Percentiles rank a stretch among this genome's conserved stretches.
These are phyloP conservation scores for Dryadomyces quercivorus DNA, from an alignment of 2,329 filamentous ascomycete genomes.

Conservation along the genomic window DNA sequence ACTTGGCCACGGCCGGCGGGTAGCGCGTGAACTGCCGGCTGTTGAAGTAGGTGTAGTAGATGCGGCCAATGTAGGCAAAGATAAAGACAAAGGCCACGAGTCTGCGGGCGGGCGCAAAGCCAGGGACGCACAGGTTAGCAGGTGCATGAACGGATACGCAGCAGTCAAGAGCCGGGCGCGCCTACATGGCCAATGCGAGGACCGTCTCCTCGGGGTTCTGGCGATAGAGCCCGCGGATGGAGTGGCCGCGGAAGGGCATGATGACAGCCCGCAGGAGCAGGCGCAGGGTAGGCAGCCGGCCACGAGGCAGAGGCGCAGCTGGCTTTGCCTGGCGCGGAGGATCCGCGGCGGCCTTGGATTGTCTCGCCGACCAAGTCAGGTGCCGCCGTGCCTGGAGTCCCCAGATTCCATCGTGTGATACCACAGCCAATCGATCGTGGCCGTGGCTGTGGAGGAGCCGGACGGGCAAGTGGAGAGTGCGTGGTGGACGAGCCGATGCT, in stretches of 20 bases:
- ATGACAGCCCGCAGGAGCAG: slow-evolving; percentile 22
- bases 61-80: slow-evolving; percentile 25
- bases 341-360: neutral
- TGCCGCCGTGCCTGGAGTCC: neutral
- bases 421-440: neutral
- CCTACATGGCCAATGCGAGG: slow-evolving; percentile 29
- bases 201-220: slow-evolving; percentile 32
- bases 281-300: slow-evolving; percentile 12
- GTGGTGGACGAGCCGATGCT: neutral
- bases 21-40: slow-evolving; percentile 41
- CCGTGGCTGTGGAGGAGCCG: slow-evolving; percentile 1
- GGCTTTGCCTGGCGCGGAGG: neutral
- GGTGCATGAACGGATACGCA: neutral
- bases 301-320: neutral
- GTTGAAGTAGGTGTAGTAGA: slow-evolving; percentile 45
- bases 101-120: slow-evolving; percentile 18
- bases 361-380: neutral
- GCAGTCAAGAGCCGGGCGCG: too few relatives aligned
- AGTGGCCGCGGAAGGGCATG: slow-evolving; percentile 25
- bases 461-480: neutral
- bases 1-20: slow-evolving; percentile 61
- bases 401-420: too few relatives aligned
- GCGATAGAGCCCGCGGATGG: slow-evolving; percentile 24
- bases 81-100: slow-evolving; percentile 21
- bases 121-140: neutral